Evolutionary conservation across 306 rosid genomes (phyloP), one percentile per base, ranked within the genome.

Genomic region (Luffa aegyptiaca): DNA sequence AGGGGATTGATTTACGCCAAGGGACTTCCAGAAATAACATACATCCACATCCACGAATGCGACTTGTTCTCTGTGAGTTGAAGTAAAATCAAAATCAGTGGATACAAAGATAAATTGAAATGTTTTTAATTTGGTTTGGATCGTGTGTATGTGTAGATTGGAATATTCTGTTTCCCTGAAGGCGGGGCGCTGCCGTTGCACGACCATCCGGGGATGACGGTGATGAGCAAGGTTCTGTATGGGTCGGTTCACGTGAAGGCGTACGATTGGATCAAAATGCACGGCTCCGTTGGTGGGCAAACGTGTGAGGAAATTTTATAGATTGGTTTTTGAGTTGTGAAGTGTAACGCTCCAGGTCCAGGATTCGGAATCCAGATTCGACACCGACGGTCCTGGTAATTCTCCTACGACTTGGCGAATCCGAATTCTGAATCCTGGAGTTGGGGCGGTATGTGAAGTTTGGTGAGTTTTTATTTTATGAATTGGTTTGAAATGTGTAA

Each of bases 121-220:
- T 37, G 39, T 37, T 37, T 5, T 37, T 5, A 39, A 3, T 39
- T 39, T 39, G 42, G 0, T 39, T 39, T 39, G 4, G 42, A 3
- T 39, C 5, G 2, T 39, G 5, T 26, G 31, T 26, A 39, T 39
- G 42, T 17, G 86, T 82, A 92, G 92, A 86, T 92, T 1, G 90
- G 93, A 0, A 85, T 90, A 83, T 92, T 92, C 80, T 90, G 93
- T 80, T 37, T 92, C 42, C 93, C 92, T 1, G 83, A 86, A 7
- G 91, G 93, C 5, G 87, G 45, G 36, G 72, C 37, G 14, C 57
- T 92, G 81, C 96, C 96, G 12, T 92, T 91, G 53, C 96, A 91
- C 20, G 90, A 91, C 81, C 96, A 88, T 82, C 93, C 91, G 0
- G 86, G 80, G 77, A 91, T 91, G 96, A 89, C 96, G n/a, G 93